A percentile compares a stretch with the other conserved stretches of the same genome.
phyloP scores from a whole-genome alignment of 352 stramenopile genomes.

The Pythium aristosporum region DNA sequence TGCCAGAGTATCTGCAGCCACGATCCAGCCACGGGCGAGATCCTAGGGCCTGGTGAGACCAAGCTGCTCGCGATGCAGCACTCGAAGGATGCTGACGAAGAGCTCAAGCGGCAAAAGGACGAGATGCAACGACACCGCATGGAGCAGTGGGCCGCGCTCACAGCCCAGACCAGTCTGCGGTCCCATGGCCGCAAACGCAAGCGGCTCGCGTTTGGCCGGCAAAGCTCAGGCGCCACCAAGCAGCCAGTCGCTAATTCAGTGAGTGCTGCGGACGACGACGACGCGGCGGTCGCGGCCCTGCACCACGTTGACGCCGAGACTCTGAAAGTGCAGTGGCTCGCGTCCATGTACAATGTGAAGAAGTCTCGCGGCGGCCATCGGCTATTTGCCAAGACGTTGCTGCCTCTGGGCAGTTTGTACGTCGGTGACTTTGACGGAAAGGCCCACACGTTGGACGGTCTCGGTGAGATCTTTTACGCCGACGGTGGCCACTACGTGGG shows the following conservation, averaged over 20 bases:
- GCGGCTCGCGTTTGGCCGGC: constrained; percentile 35
- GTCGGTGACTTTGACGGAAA: constrained; percentile 62
- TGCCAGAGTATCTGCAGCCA: constrained; percentile 65
- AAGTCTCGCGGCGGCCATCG: neutral
- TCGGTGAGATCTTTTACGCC: constrained; percentile 85
- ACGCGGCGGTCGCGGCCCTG: constrained; percentile 11
- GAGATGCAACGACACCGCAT: constrained; percentile 68
- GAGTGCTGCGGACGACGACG: constrained; percentile 8
- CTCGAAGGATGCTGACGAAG: constrained; percentile 44
- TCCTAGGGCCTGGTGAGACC: constrained; percentile 60
- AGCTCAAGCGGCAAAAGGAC: constrained; percentile 44
- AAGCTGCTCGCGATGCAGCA: constrained; percentile 46
- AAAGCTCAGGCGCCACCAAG: neutral
- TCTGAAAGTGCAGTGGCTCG: constrained; percentile 45
- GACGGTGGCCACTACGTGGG: constrained; percentile 85
- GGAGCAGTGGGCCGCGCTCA: constrained; percentile 52
- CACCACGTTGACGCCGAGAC: constrained; percentile 15
- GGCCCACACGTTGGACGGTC: constrained; percentile 60
- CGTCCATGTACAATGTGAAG: constrained; percentile 34
- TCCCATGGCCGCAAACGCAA: constrained; percentile 31
- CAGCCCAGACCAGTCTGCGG: constrained; percentile 33
- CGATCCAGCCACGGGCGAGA: constrained; percentile 49
- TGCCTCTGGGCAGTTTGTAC: constrained; percentile 69
- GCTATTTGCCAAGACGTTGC: constrained; percentile 64
- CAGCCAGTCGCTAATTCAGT: neutral